Evolutionary conservation across 805 yeast species (phyloP).

Genomic region (Ogataea zsoltii): DNA sequence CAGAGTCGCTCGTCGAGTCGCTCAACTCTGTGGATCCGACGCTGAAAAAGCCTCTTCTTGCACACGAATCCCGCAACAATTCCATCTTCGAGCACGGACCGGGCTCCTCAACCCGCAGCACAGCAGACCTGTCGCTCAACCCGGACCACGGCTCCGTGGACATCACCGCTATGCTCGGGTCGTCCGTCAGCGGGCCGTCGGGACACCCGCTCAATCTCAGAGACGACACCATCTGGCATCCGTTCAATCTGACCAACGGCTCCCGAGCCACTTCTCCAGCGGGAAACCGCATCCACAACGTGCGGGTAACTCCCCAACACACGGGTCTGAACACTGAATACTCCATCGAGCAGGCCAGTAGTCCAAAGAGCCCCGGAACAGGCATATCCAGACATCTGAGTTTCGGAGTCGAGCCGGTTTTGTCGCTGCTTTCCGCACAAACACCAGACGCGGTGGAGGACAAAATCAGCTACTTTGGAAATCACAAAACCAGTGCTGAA

Average conservation of each 20-base stretch:
- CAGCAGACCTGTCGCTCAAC: conserved; percentile 25
- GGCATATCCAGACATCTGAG: conserved; percentile 19
- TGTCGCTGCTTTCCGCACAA: conserved; percentile 18
- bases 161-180: conserved; percentile 25
- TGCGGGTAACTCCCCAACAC: not conserved
- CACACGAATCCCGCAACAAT: conserved; percentile 19
- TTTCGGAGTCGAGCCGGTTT: conserved; percentile 31
- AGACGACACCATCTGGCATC: conserved; percentile 28
- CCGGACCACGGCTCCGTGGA: conserved; percentile 23
- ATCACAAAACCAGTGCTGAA: conserved; percentile 7
- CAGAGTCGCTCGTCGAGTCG: conserved; percentile 18
- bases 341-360: not conserved
- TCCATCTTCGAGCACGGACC: conserved; percentile 10
- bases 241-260: conserved; percentile 17
- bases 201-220: not conserved
- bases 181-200: conserved; percentile 13
- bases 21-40: conserved; percentile 22
- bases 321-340: conserved; percentile 6
- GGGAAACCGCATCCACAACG: not conserved
- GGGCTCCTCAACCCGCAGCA: conserved; percentile 4
- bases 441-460: not conserved
- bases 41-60: conserved; percentile 18
- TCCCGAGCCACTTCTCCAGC: not conserved
- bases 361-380: not conserved
- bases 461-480: conserved; percentile 5